Evolutionary conservation across 78 protist species (phyloP), one percentile per base, ranked within the genome.

Genomic region (Dictyostelium discoideum): DNA sequence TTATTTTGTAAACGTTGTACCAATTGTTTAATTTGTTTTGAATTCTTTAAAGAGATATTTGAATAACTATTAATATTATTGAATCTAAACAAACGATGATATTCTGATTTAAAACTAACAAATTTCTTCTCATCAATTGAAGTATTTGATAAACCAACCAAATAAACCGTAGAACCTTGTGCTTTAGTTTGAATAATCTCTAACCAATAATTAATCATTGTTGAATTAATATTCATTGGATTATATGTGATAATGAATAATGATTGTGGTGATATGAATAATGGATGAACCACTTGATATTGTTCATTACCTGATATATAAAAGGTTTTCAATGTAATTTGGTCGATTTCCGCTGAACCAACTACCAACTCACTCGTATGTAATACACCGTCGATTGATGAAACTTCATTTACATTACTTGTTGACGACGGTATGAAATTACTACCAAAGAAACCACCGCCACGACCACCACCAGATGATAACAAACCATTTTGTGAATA

Each of bases 101-200:
- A 22, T 9, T 81, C 86, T 0, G 54, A 8, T 14, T 26, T 48
- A 9, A 42, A 78, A 22, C n/a, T 78, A 1, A 26, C 46, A 32
- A 81, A 65, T 14, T 89, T 89, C 39, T 81, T 89, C 6, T 90
- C 95, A 37, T 90, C 95, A 32, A 74, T 32, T 18, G 67, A 44
- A 8, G 44, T 11, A 40, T 18, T 69, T 0, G 57, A n/a, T 29
- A 82, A 3, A 37, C 89, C 95, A n/a, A 90, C 88, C 14, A 90
- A 24, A 46, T 54, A 67, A 11, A 90, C 69, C 0, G 76, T 9
- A 8, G 95, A 90, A 50, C 95, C 95, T 24, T 48, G 74, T 46
- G 95, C 44, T 54, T 90, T 90, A 0, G 88, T 74, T 32, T 90
- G 87, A 50, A 90, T 90, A 5, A 90, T 90, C 22, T 90, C 95